Base-by-base conservation (phyloP, 23 red algal species). In the Cyanidiococcus yangmingshanensis region DNA sequence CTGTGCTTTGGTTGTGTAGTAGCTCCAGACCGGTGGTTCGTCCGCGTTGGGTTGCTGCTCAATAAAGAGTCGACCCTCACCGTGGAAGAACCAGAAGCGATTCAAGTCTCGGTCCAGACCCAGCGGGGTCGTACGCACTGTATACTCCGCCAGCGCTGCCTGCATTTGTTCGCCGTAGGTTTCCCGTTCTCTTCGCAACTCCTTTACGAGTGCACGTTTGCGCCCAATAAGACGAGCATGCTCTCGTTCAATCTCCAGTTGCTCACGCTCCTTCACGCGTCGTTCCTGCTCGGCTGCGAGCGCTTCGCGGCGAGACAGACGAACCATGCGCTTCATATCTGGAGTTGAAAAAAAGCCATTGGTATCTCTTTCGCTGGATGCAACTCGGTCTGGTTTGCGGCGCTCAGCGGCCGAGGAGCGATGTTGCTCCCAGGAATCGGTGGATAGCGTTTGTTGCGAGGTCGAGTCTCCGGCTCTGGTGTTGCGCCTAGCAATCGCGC, bases 11-110 rank as follows among this genome's bases (percentile, higher is more conserved):
- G 63, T 17, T 25, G 63, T 29, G 63, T 71, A 71, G 63, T 71
- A 71, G 12, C 12, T 17, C 63, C 63, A 71, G 7, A 35, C 32
- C 7, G 63, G 63, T 30, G 21, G 21, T 25, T 71, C 63, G 27
- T 25, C 32, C 3, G 21, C 63, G 63, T 35, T 71, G 12, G 63
- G 63, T 29, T 71, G 63, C 27, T 71, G 7, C 27, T 71, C 63
- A 35, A 71, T 71, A 35, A 71, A 71, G 12, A 71, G 63, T 7
- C 63, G 63, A 32, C 63, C 63, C 27, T 71, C 63, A 29, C 63
- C 63, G 63, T 71, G 63, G 63, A 71, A 71, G 63, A 71, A 71
- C 63, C 63, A 71, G 27, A 27, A 71, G 63, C 63, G 63, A 35
- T 71, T 71, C 16, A 32, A 29, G 63, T 71, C 63, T 12, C 63